Evolutionary conservation across 2,329 filamentous ascomycete genomes (phyloP), one percentile per base, ranked within the genome.

Genomic region (Xylaria sp.): DNA sequence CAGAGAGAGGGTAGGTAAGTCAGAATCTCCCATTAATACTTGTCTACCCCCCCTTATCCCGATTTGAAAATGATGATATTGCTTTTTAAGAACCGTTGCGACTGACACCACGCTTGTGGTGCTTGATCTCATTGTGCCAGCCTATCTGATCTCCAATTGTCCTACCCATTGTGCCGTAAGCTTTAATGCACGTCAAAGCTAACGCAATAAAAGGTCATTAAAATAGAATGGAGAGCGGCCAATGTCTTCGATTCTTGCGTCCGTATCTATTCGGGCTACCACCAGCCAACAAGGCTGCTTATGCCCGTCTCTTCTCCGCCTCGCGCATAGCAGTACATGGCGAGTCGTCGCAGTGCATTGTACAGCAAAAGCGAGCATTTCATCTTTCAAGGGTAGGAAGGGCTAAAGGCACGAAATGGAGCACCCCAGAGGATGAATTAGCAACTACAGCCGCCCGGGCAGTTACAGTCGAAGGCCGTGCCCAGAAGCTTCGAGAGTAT

Each of bases 81-180:
- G 77, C 79, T 82, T 79, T 79, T 81, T 82, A 82, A 86, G 85
- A 86, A 86, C 85, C 84, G 85, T 85, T 86, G 85, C 85, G 84
- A 86, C 82, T 86, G 85, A 87, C 82, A 82, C 80, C 80, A 79
- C 74, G 73, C 72, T 67, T 73, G 75, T 78, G 81, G 80, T 83
- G 83, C 78, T 80, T 86, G 84, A 87, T 85, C 82, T 82, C 78
- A 85, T 81, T 79, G 81, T 79, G 83, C 82, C 84, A 81, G 79
- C 77, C 76, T 81, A 82, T 82, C 83, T 85, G 83, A 84, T 39
- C 42, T 32, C 36, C 24, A 30, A 48, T 17, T 64, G 53, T 21
- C 21, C 50, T 66, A 61, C 55, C 47, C 50, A 36, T n/a, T 50
- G 19, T 55, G 27, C 8, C 1, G 24, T 19, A 3, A 30, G 27